A percentile compares a stretch with the other conserved stretches of the same genome.
These are phyloP conservation scores for Parachlorella kessleri DNA, from an alignment of 139 green algal species.

Conservation along the genomic window DNA sequence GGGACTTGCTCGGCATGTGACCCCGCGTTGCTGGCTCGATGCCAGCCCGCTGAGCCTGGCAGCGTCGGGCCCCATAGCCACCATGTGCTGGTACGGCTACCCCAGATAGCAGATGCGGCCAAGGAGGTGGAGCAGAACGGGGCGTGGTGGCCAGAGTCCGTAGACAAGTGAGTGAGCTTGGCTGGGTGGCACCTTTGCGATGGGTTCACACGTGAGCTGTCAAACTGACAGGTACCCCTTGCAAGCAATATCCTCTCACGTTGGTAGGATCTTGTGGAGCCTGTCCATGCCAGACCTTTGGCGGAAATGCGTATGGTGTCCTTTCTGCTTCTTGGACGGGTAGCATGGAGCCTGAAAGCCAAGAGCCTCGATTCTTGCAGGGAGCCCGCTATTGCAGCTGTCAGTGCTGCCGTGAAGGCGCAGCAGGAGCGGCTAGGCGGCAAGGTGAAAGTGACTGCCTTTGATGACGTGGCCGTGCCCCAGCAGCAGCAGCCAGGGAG, in stretches of 20 bases:
- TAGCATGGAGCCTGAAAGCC: neutral
- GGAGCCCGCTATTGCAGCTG: neutral
- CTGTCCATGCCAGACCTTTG: neutral
- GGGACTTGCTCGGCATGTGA: slow-evolving; percentile 7
- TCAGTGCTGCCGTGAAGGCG: neutral
- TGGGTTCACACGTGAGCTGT: neutral
- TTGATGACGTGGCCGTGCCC: neutral
- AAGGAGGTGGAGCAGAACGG: neutral
- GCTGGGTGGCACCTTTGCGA: too few relatives aligned
- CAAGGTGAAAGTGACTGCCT: neutral
- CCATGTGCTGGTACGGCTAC: slow-evolving; percentile 6
- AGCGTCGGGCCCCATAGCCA: slow-evolving; percentile 4
- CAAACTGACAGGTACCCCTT: neutral
- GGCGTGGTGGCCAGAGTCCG: slow-evolving; percentile 10
- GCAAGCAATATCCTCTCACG: neutral
- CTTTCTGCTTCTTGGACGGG: neutral
- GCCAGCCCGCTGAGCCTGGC: neutral
- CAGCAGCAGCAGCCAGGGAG: neutral
- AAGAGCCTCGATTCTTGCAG: neutral
- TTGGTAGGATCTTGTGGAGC: neutral
- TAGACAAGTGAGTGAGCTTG: slow-evolving; percentile 14
- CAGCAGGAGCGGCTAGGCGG: neutral
- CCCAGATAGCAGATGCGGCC: neutral
- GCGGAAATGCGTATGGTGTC: neutral
- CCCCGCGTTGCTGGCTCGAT: neutral